phyloP scores from a whole-genome alignment of 768 basidiomycete genomes.

The Tubosaeta brunneosetosa region DNA sequence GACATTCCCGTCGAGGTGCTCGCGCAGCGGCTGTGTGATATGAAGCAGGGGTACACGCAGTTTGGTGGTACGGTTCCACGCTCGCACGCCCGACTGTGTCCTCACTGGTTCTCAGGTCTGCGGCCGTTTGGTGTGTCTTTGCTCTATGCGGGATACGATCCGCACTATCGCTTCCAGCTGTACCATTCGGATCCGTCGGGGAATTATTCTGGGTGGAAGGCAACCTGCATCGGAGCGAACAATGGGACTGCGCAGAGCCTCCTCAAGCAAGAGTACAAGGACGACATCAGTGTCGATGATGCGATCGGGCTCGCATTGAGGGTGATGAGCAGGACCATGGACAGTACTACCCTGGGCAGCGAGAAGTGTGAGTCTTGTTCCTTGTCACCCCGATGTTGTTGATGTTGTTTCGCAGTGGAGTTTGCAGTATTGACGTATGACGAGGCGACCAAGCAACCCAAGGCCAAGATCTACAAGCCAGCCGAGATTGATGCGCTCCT shows the following conservation, averaged over 20 bases:
- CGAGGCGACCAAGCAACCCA: constrained; percentile 66
- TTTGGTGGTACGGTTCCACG: constrained; percentile 67
- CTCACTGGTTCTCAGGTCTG: constrained; percentile 48
- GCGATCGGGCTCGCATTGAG: constrained; percentile 88
- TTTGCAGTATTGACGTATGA: constrained; percentile 93
- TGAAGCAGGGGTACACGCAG: constrained; percentile 99
- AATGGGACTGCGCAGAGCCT: constrained; percentile 93
- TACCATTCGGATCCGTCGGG: constrained; percentile 99
- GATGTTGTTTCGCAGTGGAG: constrained; percentile 61
- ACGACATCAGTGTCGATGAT: constrained; percentile 86
- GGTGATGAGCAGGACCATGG: constrained; percentile 99
- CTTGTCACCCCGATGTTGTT: constrained; percentile 2
- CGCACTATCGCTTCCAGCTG: constrained; percentile 93
- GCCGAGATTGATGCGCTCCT: constrained; percentile 84
- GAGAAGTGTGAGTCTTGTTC: constrained; percentile 74
- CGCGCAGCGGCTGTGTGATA: constrained; percentile 88
- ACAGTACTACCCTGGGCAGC: constrained; percentile 91
- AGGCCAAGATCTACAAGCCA: constrained; percentile 89
- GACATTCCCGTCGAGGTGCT: constrained; percentile 97
- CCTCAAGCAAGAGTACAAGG: constrained; percentile 98
- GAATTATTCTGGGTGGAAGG: constrained; percentile 98
- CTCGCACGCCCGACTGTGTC: not conserved
- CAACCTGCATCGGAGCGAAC: constrained; percentile 98
- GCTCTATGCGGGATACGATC: constrained; percentile 94
- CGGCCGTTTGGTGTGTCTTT: constrained; percentile 98